Percentiles rank a stretch among this genome's conserved stretches.
These are phyloP conservation scores for Madurella fahalii DNA, from an alignment of 2,329 filamentous ascomycete genomes.

Conservation along the genomic window DNA sequence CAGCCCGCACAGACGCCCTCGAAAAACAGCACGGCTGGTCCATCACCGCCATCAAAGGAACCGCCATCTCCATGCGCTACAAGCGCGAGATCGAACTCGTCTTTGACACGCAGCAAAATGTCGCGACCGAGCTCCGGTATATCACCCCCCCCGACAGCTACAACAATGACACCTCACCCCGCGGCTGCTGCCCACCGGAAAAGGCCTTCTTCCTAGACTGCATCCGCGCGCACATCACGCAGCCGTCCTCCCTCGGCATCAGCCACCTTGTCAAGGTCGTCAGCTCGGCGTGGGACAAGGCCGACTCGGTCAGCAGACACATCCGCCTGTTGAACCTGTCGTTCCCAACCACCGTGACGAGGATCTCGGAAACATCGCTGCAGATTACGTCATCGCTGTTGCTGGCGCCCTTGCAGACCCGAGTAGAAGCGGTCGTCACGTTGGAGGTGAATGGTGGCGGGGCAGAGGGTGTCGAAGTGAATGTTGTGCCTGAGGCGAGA, in stretches of 20 bases:
- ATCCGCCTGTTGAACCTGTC: conserved; percentile 58
- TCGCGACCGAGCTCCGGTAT: conserved; percentile 67
- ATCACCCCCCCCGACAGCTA: conserved; percentile 39
- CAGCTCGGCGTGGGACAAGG: conserved; percentile 62
- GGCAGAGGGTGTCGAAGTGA: conserved; percentile 42
- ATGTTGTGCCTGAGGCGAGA: conserved; percentile 50
- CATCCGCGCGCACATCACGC: conserved; percentile 61
- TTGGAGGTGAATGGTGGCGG: conserved; percentile 46
- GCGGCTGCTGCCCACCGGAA: conserved; percentile 56
- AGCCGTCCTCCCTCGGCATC: conserved; percentile 54
- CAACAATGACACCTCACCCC: conserved; percentile 48
- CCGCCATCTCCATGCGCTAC: conserved; percentile 69
- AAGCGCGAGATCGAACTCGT: conserved; percentile 67
- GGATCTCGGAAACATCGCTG: conserved; percentile 62
- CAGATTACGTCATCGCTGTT: conserved; percentile 59
- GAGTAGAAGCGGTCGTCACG: conserved; percentile 60
- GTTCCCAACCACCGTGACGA: conserved; percentile 61
- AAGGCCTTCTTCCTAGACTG: conserved; percentile 72
- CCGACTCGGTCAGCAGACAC: conserved; percentile 54
- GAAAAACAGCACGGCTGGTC: conserved; percentile 68
- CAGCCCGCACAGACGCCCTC: conserved; percentile 61
- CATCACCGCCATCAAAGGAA: conserved; percentile 60
- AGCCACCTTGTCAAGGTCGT: conserved; percentile 57
- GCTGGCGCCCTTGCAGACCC: conserved; percentile 61
- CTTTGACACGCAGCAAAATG: conserved; percentile 51